Evolutionary conservation across 108 stramenopile species (phyloP), one percentile per base, ranked within the genome.

Genomic region (Cyclotella atomus): DNA sequence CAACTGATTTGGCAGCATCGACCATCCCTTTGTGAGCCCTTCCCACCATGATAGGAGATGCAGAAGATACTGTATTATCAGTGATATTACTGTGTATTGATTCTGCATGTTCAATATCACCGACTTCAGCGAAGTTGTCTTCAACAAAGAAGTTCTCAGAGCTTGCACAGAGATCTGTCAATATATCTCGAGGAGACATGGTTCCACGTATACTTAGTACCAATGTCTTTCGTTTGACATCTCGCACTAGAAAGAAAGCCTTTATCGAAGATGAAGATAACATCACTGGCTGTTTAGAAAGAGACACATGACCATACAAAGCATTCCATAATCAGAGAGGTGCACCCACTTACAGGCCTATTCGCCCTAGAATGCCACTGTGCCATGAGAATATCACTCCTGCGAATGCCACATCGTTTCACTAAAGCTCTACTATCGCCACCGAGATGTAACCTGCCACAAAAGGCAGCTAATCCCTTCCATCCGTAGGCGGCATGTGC

Each of bases 1-100:
- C 68, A 2, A 92, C 73, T 7, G 44, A 65, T 46, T 73, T 73
- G 0, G 91, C 87, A 53, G 84, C 85, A 61, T 86, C 68, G 29
- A 92, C 46, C 91, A 92, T 92, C 14, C 91, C 91, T 44, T 85
- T 75, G 72, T 92, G 91, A 21, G 91, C 91, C 2, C 83, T 71
- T 3, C 65, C 70, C 7, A 72, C 32, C 29, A 77, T 30, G n/a
- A 71, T 27, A 17, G 70, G 43, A 0, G 70, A 29, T 35, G 17
- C 52, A 28, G 25, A 6, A 38, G 57, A 32, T 27, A 36, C 52
- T 16, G n/a, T n/a, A 41, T 56, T 41, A 29, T 25, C 45, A 53
- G n/a, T n/a, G n/a, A n/a, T n/a, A n/a, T n/a, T n/a, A n/a, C n/a
- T n/a, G n/a, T n/a, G n/a, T n/a, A n/a, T n/a, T n/a, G n/a, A n/a